phyloP scores from a whole-genome alignment of 257 asterid genomes.

The Haberlea rhodopensis region DNA sequence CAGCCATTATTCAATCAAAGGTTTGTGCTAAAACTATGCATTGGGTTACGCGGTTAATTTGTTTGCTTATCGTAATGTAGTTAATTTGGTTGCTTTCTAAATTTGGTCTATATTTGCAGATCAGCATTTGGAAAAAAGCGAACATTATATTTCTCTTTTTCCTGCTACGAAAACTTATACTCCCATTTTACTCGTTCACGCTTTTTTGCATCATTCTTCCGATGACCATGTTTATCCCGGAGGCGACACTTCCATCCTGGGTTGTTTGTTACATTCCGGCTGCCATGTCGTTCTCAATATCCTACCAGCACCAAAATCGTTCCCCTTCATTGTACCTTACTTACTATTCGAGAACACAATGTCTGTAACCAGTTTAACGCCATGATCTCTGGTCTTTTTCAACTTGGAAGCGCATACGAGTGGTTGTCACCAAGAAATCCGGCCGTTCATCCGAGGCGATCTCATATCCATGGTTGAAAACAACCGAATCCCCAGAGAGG shows the following conservation, averaged over 20 bases:
- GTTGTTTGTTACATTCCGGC: conserved; percentile 23
- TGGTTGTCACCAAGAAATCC: conserved; percentile 27
- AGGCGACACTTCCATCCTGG: conserved; percentile 25
- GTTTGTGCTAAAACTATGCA: background rate
- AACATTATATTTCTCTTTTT: conserved; percentile 25
- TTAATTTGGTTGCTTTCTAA: background rate
- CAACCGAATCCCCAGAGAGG: conserved; percentile 23
- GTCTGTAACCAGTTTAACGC: conserved; percentile 26
- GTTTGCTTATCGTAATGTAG: too few relatives aligned
- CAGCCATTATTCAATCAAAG: conserved; percentile 21
- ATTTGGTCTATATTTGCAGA: conserved; percentile 11
- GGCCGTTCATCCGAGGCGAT: conserved; percentile 25
- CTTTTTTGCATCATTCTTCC: conserved; percentile 26
- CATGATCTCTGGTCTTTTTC: conserved; percentile 26
- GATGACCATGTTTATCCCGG: conserved; percentile 24
- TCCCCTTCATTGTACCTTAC: conserved; percentile 28
- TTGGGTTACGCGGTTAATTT: too few relatives aligned
- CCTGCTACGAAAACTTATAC: conserved; percentile 24
- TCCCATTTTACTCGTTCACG: conserved; percentile 23
- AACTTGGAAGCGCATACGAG: conserved; percentile 27
- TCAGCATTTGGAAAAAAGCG: conserved; percentile 25
- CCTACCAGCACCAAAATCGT: conserved; percentile 22
- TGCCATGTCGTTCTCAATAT: conserved; percentile 24
- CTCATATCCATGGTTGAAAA: conserved; percentile 4
- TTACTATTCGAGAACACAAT: conserved; percentile 24